Conservation (phyloP, 305 asterid species). For the Salvia sclarea region DNA sequence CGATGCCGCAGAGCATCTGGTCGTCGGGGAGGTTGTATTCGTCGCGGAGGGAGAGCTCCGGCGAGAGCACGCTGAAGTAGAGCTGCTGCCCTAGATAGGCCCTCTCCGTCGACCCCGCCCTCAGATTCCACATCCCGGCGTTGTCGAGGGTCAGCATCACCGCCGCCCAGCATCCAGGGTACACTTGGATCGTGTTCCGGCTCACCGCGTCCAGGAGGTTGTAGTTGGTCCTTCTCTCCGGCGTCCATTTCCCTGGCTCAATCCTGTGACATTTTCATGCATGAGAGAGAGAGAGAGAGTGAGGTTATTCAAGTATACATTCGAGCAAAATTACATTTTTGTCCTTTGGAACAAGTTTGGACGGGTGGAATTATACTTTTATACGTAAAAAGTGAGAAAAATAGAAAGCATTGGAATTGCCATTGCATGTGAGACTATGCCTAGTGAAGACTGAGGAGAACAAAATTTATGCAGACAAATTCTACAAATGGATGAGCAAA, state of each 20-base stretch:
- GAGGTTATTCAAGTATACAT: not conserved
- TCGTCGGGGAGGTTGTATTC: conserved; percentile 54
- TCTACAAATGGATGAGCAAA: too few relatives aligned
- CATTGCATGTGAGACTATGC: too few relatives aligned
- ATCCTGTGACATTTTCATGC: conserved; percentile 40
- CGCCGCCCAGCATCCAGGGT: conserved; percentile 78
- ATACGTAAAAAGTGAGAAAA: too few relatives aligned
- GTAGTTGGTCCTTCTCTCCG: conserved; percentile 58
- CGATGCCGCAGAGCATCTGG: conserved; percentile 48
- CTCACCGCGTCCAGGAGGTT: conserved; percentile 71
- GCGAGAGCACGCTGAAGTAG: conserved; percentile 60
- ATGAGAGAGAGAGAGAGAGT: not conserved
- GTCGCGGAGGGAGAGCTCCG: conserved; percentile 54
- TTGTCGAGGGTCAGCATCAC: conserved; percentile 64
- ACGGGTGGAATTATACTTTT: too few relatives aligned
- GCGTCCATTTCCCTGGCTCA: conserved; percentile 67
- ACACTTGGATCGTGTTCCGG: conserved; percentile 69
- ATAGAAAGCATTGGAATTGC: too few relatives aligned
- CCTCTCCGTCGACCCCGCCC: conserved; percentile 48
- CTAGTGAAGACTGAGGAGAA: too few relatives aligned
- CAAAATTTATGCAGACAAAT: too few relatives aligned
- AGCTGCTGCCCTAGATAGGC: conserved; percentile 66
- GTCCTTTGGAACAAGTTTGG: too few relatives aligned
- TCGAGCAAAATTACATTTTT: too few relatives aligned
- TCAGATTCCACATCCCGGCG: conserved; percentile 76